Evolutionary conservation across 1,139 yeast species (phyloP).

Genomic region (Arxiozyma slooffiae): DNA sequence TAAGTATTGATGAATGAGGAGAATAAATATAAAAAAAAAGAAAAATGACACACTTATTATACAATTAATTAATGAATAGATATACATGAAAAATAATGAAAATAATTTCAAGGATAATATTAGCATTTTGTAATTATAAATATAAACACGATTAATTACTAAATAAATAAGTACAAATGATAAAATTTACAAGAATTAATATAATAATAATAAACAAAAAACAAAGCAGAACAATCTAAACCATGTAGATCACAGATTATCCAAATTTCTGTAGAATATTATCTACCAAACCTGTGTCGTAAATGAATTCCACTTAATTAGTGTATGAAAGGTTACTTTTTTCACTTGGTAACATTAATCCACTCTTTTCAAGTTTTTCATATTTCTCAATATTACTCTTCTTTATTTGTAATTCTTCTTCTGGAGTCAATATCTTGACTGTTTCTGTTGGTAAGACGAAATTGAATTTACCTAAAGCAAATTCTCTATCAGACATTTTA

Average conservation of each 20-base stretch:
- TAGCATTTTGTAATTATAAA: background rate
- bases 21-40: too few relatives aligned
- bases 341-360: conserved; percentile 50
- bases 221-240: too few relatives aligned
- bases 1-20: too few relatives aligned
- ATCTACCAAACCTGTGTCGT: background rate
- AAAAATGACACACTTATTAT: too few relatives aligned
- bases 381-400: conserved; percentile 37
- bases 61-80: background rate
- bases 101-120: conserved; percentile 1
- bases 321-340: conserved; percentile 55
- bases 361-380: conserved; percentile 34
- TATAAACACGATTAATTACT: background rate
- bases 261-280: too few relatives aligned
- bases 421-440: conserved; percentile 59
- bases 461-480: conserved; percentile 79
- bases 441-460: conserved; percentile 80
- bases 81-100: background rate
- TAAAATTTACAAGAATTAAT: background rate
- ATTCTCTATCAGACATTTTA: conserved; percentile 79
- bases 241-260: background rate
- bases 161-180: background rate
- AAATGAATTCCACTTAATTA: conserved; percentile 26
- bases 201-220: too few relatives aligned
- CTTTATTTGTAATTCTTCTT: conserved; percentile 43